phyloP scores from a whole-genome alignment of 768 basidiomycete genomes.

The Leucosporidium scottii region DNA sequence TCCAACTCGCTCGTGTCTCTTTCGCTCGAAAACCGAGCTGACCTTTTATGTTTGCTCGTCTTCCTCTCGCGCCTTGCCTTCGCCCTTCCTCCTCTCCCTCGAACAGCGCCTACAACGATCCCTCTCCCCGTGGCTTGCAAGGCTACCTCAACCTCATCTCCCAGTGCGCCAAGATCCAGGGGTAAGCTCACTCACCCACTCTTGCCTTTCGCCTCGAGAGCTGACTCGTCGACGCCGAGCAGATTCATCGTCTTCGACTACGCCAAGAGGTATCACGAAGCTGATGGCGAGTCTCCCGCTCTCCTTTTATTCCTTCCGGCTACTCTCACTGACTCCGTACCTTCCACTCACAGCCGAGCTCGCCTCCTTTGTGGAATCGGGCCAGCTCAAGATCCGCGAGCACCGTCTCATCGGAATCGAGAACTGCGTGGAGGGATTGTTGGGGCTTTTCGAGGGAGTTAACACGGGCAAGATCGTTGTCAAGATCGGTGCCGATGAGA shows the following conservation, averaged over 20 bases:
- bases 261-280: constrained; percentile 53
- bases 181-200: constrained; percentile 57
- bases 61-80: neutral
- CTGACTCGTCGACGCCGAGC: neutral
- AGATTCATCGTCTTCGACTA: constrained; percentile 62
- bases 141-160: constrained; percentile 54
- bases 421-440: constrained; percentile 58
- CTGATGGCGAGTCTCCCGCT: constrained; percentile 39
- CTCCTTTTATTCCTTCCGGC: neutral
- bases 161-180: constrained; percentile 70
- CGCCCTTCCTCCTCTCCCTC: neutral
- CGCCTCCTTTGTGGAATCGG: constrained; percentile 54
- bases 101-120: constrained; percentile 46
- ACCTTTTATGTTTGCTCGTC: neutral
- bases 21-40: neutral
- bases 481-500: constrained; percentile 11
- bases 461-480: constrained; percentile 69
- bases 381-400: constrained; percentile 62
- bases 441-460: constrained; percentile 57
- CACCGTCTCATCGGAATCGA: constrained; percentile 53
- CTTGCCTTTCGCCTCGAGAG: constrained; percentile 45
- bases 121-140: constrained; percentile 57
- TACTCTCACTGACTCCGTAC: neutral
- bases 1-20: neutral
- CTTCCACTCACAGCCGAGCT: constrained; percentile 46